Percentiles rank a stretch among this genome's conserved stretches.
Evolutionary conservation across 495 filamentous ascomycete genomes (phyloP).

Genomic region (Penicillium tannophilum): DNA sequence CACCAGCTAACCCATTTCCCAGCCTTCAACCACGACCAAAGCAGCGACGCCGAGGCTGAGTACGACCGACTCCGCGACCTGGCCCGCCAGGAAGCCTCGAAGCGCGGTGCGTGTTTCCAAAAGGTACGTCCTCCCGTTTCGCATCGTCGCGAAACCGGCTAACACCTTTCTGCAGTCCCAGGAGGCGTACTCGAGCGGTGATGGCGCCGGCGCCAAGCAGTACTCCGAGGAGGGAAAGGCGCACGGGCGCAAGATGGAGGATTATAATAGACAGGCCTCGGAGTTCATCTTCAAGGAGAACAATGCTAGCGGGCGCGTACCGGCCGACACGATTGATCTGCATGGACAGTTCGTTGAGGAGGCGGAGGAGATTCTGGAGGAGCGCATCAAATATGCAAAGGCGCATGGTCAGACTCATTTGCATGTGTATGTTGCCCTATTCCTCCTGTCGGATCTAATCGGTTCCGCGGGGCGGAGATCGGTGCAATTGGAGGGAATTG

Average conservation of each 20-base stretch:
- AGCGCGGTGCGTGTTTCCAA: slow-evolving; percentile 75
- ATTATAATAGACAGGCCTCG: slow-evolving; percentile 84
- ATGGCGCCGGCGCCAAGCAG: slow-evolving; percentile 76
- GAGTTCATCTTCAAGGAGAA: slow-evolving; percentile 95
- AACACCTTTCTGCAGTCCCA: slow-evolving; percentile 55
- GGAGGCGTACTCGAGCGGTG: slow-evolving; percentile 76
- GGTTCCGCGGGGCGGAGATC: background rate
- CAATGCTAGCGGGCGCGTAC: slow-evolving; percentile 70
- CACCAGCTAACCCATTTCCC: slow-evolving; percentile 6
- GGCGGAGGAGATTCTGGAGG: slow-evolving; percentile 84
- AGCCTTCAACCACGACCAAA: slow-evolving; percentile 83
- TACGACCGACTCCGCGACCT: slow-evolving; percentile 90
- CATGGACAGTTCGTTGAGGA: slow-evolving; percentile 94
- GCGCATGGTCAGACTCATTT: slow-evolving; percentile 73
- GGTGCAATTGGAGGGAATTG: background rate
- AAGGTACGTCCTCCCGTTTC: slow-evolving; percentile 47
- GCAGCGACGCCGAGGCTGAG: slow-evolving; percentile 71
- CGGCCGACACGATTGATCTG: slow-evolving; percentile 84
- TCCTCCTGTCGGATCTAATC: background rate
- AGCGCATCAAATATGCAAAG: slow-evolving; percentile 75
- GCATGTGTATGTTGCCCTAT: slow-evolving; percentile 56
- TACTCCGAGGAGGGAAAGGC: slow-evolving; percentile 82
- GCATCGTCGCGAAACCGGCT: background rate
- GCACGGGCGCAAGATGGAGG: slow-evolving; percentile 76
- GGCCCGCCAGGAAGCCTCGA: slow-evolving; percentile 74